Evolutionary conservation across 768 basidiomycete species (phyloP), one percentile per base, ranked within the genome.

Genomic region (Coprinellus micaceus): DNA sequence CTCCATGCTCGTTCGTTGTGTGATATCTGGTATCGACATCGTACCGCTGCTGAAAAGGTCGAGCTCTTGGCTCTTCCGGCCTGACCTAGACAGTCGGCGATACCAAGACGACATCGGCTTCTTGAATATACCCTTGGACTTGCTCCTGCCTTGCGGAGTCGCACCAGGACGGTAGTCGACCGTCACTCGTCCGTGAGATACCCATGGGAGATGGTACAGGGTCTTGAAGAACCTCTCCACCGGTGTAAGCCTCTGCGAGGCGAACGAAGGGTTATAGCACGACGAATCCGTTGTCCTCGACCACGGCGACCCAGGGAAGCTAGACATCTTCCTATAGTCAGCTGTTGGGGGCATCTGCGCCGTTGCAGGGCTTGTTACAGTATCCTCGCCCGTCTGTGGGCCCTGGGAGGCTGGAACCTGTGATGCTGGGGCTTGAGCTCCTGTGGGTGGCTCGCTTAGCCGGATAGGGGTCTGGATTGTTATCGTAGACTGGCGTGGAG

Each of bases 131-230:
- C 56, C 45, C 57, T 55, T 59, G 13, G 57, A 54, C 36, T 44
- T 52, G 53, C 33, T 52, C 54, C 40, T 55, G 47, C 52, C 63
- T 54, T 53, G 43, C 50, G 61, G 17, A 4, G 62, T 63, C 11
- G 67, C 66, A 10, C 67, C 72, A 0, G 81, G 78, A 13, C 73
- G 61, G 56, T 82, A 80, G 55, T 76, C 74, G 7, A 74, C 68
- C 1, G 78, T 78, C 56, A 82, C 74, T 46, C 79, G 71, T 2
- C 70, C 66, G 3, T 69, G 63, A 6, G 79, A 70, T 7, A 79
- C 63, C 81, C 81, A 82, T 1, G 81, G 81, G 48, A 82, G 71
- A 17, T 67, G 58, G 47, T 78, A 75, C 3, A 82, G 28, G 2
- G 63, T 69, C 6, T 69, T 61, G 52, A 79, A 64, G 53, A 81